Evolutionary conservation across 805 yeast genomes (phyloP).

Genomic region (Metschnikowia picachoensis): DNA sequence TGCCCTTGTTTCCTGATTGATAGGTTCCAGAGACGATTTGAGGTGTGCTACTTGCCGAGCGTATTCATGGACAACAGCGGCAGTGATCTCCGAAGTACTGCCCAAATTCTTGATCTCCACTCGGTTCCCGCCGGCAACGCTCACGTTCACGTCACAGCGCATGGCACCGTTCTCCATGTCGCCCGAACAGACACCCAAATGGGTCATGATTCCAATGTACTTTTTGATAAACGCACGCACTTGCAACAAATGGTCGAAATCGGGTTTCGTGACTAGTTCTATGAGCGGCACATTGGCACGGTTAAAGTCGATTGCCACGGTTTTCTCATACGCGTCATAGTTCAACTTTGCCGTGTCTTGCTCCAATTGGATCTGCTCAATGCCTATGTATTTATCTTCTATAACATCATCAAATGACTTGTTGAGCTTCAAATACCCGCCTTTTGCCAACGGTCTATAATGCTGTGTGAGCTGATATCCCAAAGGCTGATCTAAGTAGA

Average conservation of each 20-base stretch:
- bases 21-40: constrained; percentile 23
- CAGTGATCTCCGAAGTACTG: constrained; percentile 72
- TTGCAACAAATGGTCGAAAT: constrained; percentile 61
- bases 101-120: constrained; percentile 90
- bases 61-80: constrained; percentile 73
- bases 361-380: constrained; percentile 84
- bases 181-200: constrained; percentile 75
- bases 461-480: constrained; percentile 96
- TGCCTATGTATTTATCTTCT: constrained; percentile 43
- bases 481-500: constrained; percentile 92
- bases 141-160: constrained; percentile 92
- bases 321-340: constrained; percentile 42
- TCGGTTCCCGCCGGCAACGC: constrained; percentile 65
- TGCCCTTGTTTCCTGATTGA: constrained; percentile 72
- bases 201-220: constrained; percentile 66
- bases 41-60: constrained; percentile 58
- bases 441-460: constrained; percentile 69
- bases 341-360: constrained; percentile 90
- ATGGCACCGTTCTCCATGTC: constrained; percentile 93
- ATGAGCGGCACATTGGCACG: constrained; percentile 83
- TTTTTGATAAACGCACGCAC: constrained; percentile 78
- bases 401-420: constrained; percentile 52
- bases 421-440: constrained; percentile 54
- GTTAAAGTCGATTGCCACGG: constrained; percentile 67
- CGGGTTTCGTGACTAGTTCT: constrained; percentile 90